phyloP scores from a whole-genome alignment of 2,329 filamentous ascomycete species.

The Thelonectria rubi region DNA sequence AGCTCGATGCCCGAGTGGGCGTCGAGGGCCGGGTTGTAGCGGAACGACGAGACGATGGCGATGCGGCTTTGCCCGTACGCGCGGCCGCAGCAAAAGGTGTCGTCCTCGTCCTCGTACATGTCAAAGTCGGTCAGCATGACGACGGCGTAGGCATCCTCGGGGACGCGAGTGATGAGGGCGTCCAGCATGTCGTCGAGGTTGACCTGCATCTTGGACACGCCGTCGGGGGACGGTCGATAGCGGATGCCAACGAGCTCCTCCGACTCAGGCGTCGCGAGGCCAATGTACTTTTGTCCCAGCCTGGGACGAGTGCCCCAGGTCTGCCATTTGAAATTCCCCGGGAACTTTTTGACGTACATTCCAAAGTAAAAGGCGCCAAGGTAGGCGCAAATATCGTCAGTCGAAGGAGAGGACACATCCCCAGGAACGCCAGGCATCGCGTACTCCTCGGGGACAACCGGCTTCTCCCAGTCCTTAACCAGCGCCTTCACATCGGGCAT shows the following conservation, averaged over 20 bases:
- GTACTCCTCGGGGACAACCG: slow-evolving; percentile 29
- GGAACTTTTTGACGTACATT: slow-evolving; percentile 57
- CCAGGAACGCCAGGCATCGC: slow-evolving; percentile 4
- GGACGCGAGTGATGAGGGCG: slow-evolving; percentile 61
- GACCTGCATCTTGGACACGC: slow-evolving; percentile 59
- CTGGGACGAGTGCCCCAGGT: slow-evolving; percentile 53
- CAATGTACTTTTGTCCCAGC: slow-evolving; percentile 50
- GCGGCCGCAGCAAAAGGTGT: slow-evolving; percentile 72
- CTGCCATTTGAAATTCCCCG: slow-evolving; percentile 54
- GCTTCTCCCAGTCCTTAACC: slow-evolving; percentile 55
- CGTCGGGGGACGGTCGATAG: slow-evolving; percentile 57
- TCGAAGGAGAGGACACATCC: slow-evolving; percentile 35
- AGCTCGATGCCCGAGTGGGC: slow-evolving; percentile 50
- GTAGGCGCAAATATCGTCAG: slow-evolving; percentile 49
- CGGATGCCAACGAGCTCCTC: slow-evolving; percentile 59
- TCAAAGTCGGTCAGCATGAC: slow-evolving; percentile 68
- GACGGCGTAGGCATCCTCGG: slow-evolving; percentile 66
- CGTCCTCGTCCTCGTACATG: slow-evolving; percentile 71
- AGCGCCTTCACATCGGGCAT: slow-evolving; percentile 43
- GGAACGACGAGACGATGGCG: slow-evolving; percentile 67
- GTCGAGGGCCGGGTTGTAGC: slow-evolving; percentile 66
- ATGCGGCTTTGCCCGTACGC: slow-evolving; percentile 73
- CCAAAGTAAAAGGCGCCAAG: slow-evolving; percentile 62
- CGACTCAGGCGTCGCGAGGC: slow-evolving; percentile 50
- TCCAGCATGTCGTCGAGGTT: slow-evolving; percentile 71